Conservation (phyloP, 1,284 basidiomycete genomes). For the Apiotrichum veenhuisii region DNA sequence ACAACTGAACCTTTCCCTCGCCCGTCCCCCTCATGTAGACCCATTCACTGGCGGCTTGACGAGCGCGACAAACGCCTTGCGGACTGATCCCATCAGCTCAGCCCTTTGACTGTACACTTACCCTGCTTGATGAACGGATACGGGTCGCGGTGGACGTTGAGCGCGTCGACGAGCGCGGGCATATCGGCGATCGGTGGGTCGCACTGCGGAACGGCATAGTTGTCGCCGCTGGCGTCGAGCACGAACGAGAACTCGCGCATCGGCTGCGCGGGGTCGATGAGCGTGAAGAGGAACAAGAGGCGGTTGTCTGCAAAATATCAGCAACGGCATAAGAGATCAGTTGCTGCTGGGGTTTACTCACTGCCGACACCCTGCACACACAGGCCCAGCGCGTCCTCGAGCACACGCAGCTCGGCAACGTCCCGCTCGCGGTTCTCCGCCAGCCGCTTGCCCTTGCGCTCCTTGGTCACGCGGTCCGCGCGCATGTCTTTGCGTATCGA, state of each 20-base stretch:
- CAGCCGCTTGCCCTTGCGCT: constrained; percentile 62
- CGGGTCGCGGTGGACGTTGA: constrained; percentile 45
- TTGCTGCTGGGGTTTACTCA: constrained; percentile 27
- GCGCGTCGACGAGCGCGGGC: constrained; percentile 34
- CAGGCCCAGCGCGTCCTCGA: constrained; percentile 62
- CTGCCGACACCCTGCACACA: constrained; percentile 68
- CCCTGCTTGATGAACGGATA: constrained; percentile 45
- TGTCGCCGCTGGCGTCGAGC: constrained; percentile 62
- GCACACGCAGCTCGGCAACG: constrained; percentile 58
- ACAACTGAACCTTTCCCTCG: too few species aligned
- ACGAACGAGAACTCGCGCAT: constrained; percentile 69
- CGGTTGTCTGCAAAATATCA: constrained; percentile 55
- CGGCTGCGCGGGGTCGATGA: constrained; percentile 60
- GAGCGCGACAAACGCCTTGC: constrained; percentile 32
- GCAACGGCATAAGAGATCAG: neutral
- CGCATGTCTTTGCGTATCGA: constrained; percentile 29
- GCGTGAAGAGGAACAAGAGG: constrained; percentile 67
- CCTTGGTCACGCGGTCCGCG: constrained; percentile 57
- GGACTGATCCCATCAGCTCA: constrained; percentile 19
- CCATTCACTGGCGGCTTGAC: neutral
- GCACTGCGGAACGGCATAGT: constrained; percentile 56
- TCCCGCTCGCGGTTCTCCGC: constrained; percentile 58
- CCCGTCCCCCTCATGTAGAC: too few species aligned
- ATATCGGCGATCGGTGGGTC: constrained; percentile 38
- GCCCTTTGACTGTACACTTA: constrained; percentile 17